Evolutionary conservation across 257 asterid genomes (phyloP), one percentile per base, ranked within the genome.

Genomic region (Solanum bulbocastanum): DNA sequence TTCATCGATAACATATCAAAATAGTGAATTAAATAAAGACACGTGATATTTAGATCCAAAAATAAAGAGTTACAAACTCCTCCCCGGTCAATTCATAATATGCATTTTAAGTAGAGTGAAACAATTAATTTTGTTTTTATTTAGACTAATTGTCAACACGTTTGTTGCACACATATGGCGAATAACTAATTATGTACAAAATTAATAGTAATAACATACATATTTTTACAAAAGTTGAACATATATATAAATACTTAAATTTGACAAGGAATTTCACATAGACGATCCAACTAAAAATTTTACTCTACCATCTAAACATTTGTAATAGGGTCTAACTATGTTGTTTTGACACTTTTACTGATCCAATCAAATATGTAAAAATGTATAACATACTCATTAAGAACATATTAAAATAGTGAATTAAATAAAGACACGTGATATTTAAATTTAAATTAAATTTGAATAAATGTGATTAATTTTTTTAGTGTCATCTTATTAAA

Each of bases 221-320:
- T n/a, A 12, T 65, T 65, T 11, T 25, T 25, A 25, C 73, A 65
- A 65, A 5, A 11, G 1, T 65, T 65, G 8, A 65, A 65, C 0
- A 65, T 5, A 12, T 65, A 5, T 2, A 25, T 11, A 25, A 5
- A 25, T 5, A 25, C 2, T 25, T 25, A 65, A n/a, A 25, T 3
- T 65, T 25, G 9, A 65, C 1, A 25, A 0, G 2, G 0, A 65
- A n/a, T 62, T 10, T 62, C 1, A 56, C n/a, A 18, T 18, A 1
- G 23, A 52, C n/a, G 6, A 18, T 6, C 22, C 8, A 65, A 5
- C 6, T 25, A 65, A 10, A 2, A 65, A 25, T 0, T 25, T 1
- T 65, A 65, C 33, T 62, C 62, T 56, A 56, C 10, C 65, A 65
- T 65, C 14, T 65, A 65, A 65, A 65, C 16, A 65, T 25, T 25